phyloP scores from a whole-genome alignment of 192 early-diverging fungal genomes.

The Podila horticola region DNA sequence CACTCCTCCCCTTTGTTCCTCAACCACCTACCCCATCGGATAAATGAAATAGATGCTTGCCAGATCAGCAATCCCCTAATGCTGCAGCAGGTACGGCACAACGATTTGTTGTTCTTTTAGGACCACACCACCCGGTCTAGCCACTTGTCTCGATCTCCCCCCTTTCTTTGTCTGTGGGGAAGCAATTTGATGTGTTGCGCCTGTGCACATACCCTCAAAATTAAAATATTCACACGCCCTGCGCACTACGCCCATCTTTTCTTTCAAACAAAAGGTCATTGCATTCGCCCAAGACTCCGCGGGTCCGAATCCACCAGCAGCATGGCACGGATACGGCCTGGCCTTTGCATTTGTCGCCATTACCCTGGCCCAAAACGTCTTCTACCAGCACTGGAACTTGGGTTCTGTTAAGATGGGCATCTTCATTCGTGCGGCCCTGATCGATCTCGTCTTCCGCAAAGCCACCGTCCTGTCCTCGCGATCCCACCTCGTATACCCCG shows the following conservation, averaged over 20 bases:
- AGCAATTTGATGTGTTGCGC: not conserved
- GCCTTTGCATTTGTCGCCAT: conserved; percentile 21
- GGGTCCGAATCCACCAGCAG: conserved; percentile 16
- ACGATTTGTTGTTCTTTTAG: too few relatives aligned
- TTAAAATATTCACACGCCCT: not conserved
- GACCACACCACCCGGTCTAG: not conserved
- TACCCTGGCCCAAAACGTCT: conserved; percentile 17
- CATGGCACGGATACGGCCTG: conserved; percentile 38
- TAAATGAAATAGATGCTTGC: conserved; percentile 13
- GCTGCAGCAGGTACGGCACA: conserved; percentile 20
- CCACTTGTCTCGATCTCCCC: not conserved
- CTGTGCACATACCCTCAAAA: not conserved
- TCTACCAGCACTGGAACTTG: conserved; percentile 48
- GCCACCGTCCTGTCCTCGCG: conserved; percentile 33
- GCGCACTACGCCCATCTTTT: too few relatives aligned
- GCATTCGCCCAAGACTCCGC: conserved; percentile 20
- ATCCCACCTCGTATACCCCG: conserved; percentile 34
- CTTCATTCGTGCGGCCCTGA: conserved; percentile 36
- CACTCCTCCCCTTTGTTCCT: not conserved
- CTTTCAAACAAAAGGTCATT: conserved; percentile 15
- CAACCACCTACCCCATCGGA: not conserved
- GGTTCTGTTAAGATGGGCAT: conserved; percentile 49
- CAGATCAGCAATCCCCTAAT: conserved; percentile 35
- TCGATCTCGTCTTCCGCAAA: conserved; percentile 48
- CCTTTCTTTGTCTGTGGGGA: not conserved